phyloP scores from a whole-genome alignment of 768 basidiomycete species.

The Boletus reticulatus region DNA sequence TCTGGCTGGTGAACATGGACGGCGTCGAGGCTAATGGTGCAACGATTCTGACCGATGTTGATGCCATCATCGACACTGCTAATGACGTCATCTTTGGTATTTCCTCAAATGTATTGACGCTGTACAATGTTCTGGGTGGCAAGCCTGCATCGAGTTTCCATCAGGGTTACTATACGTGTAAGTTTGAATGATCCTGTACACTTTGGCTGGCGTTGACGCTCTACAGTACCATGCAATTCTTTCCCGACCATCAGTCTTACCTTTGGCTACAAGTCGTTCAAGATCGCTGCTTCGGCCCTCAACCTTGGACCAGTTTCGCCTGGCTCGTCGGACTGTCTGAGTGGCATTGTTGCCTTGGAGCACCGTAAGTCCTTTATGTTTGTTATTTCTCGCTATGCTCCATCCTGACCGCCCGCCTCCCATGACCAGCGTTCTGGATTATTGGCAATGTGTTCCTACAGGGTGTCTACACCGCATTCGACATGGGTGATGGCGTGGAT shows the following conservation, averaged over 20 bases:
- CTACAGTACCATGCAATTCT: slow-evolving; percentile 27
- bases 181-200: background rate
- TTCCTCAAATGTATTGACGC: too few relatives aligned
- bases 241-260: slow-evolving; percentile 31
- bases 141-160: slow-evolving; percentile 14
- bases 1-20: slow-evolving; percentile 15
- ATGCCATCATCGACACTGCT: too few relatives aligned
- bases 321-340: slow-evolving; percentile 30
- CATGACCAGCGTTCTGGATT: too few relatives aligned
- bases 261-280: slow-evolving; percentile 37
- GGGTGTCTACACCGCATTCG: too few relatives aligned
- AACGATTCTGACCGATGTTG: too few relatives aligned
- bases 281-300: slow-evolving; percentile 29
- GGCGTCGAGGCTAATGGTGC: background rate
- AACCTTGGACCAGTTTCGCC: slow-evolving; percentile 35
- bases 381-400: background rate
- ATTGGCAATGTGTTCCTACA: too few relatives aligned
- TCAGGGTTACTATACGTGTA: slow-evolving; percentile 32
- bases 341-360: slow-evolving; percentile 25
- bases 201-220: background rate
- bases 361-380: background rate
- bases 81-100: too few relatives aligned
- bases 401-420: background rate
- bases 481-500: too few relatives aligned
- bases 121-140: background rate